These are phyloP conservation scores for Aspergillus phoenicis DNA, from an alignment of 2,329 filamentous ascomycete genomes.

Conservation along the genomic window DNA sequence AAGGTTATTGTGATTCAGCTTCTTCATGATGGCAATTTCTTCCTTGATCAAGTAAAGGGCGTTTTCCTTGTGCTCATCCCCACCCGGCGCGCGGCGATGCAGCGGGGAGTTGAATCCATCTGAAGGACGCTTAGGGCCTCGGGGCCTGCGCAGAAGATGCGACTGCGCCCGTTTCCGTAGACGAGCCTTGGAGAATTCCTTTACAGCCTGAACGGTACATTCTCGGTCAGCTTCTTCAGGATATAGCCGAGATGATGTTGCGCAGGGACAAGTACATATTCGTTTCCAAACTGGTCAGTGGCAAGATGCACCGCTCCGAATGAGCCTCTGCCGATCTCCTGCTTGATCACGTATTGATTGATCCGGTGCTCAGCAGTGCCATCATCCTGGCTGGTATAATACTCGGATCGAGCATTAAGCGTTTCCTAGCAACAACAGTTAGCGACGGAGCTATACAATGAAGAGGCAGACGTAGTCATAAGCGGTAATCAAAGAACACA, in stretches of 20 bases:
- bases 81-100: constrained; percentile 60
- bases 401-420: constrained; percentile 83
- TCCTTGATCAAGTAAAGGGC: constrained; percentile 87
- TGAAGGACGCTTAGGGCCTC: constrained; percentile 56
- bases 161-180: constrained; percentile 89
- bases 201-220: constrained; percentile 69
- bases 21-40: constrained; percentile 99
- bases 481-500: not conserved
- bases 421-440: constrained; percentile 68
- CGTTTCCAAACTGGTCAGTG: constrained; percentile 82
- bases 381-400: constrained; percentile 80
- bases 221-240: not conserved
- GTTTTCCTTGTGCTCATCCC: constrained; percentile 62
- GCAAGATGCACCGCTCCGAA: constrained; percentile 93
- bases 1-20: constrained; percentile 91
- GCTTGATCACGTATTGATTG: constrained; percentile 91
- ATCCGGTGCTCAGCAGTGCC: constrained; percentile 80
- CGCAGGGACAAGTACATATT: constrained; percentile 68
- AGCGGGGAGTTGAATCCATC: constrained; percentile 65
- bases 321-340: constrained; percentile 95
- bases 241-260: not conserved
- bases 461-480: constrained; percentile 5
- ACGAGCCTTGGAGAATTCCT: constrained; percentile 94
- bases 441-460: not conserved
- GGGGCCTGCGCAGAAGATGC: constrained; percentile 72